Evolutionary conservation across 2,329 filamentous ascomycete genomes (phyloP), one percentile per base, ranked within the genome.

Genomic region (Aspergillus proliferans): DNA sequence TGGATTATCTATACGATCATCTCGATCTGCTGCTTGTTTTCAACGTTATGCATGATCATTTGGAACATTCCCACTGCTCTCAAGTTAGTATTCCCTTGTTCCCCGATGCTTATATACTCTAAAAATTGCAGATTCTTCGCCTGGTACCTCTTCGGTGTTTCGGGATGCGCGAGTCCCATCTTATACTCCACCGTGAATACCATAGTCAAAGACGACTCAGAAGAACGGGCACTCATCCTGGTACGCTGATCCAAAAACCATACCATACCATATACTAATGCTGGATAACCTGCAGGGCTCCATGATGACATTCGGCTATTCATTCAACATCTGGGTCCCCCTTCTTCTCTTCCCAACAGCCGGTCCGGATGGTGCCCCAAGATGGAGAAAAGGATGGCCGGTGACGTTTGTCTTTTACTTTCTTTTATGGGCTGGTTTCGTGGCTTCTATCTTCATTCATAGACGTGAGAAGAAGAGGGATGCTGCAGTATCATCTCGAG

Each of bases 21-120:
- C 1, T 68, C 70, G 4, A 50, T 53, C 0, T 71, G 70, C 14
- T 71, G 68, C 41, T 55, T 76, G 7, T 70, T 77, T 38, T 74
- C 73, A 1, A 68, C 69, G 3, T 62, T 76, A 8, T 73, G 72
- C 47, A 73, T 78, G 61, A 68, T 75, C 2, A 58, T 77, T 9
- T 78, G 76, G 76, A 61, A 70, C 14, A 76, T 78, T n/a, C 76
- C 76, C 0, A 74, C 67, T 2, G 68, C 63, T 1, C 59, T 77
- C n/a, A 76, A 76, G 70, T 73, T 51, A 45, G 65, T 54, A 2
- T 8, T 6, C n/a, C 21, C 24, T 14, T 19, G 6, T 0, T 39
- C 3, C n/a, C 12, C 8, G 12, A 21, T 22, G 8, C 1, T 36
- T 15, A 10, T 12, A 15, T n/a, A 12, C 12, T 22, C 42, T 38